These are phyloP conservation scores for Cystobasidiaceae sp. DNA, from an alignment of 1,284 basidiomycete species.

Conservation along the genomic window DNA sequence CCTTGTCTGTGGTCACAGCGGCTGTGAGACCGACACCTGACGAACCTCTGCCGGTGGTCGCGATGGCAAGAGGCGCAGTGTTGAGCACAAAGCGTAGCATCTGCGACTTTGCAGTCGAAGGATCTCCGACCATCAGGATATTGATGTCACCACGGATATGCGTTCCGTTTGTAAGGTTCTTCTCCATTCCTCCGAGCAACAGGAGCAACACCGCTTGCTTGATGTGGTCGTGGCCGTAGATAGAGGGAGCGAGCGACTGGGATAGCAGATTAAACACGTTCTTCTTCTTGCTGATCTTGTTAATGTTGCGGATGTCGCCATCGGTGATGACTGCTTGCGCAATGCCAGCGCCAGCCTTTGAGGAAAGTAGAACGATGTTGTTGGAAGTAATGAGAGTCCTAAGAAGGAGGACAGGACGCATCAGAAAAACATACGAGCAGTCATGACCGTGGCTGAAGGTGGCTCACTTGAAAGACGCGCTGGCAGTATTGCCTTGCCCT, in stretches of 20 bases:
- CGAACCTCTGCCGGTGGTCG: constrained; percentile 93
- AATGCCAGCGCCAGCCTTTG: constrained; percentile 92
- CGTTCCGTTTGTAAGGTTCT: constrained; percentile 94
- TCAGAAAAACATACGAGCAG: neutral
- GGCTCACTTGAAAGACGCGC: constrained; percentile 74
- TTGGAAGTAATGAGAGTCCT: constrained; percentile 93
- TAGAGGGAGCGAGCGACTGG: constrained; percentile 92
- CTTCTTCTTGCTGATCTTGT: constrained; percentile 71
- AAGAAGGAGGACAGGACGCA: neutral
- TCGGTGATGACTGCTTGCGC: constrained; percentile 89
- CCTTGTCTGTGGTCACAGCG: constrained; percentile 95
- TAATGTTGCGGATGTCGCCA: constrained; percentile 92
- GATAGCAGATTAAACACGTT: constrained; percentile 86
- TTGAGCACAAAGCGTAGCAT: constrained; percentile 92
- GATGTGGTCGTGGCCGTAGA: constrained; percentile 93
- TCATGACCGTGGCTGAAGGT: neutral
- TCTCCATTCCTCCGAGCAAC: constrained; percentile 92
- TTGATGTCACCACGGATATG: constrained; percentile 99
- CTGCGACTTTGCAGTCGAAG: constrained; percentile 95
- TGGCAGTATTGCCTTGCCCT: constrained; percentile 69
- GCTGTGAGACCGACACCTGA: constrained; percentile 98
- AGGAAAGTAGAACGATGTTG: constrained; percentile 92
- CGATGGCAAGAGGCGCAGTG: constrained; percentile 94
- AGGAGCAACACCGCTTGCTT: constrained; percentile 89
- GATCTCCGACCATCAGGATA: constrained; percentile 98